A percentile compares a stretch with the other conserved stretches of the same genome.
Conservation (phyloP, 768 basidiomycete species). For the Flagelloscypha sp. region DNA sequence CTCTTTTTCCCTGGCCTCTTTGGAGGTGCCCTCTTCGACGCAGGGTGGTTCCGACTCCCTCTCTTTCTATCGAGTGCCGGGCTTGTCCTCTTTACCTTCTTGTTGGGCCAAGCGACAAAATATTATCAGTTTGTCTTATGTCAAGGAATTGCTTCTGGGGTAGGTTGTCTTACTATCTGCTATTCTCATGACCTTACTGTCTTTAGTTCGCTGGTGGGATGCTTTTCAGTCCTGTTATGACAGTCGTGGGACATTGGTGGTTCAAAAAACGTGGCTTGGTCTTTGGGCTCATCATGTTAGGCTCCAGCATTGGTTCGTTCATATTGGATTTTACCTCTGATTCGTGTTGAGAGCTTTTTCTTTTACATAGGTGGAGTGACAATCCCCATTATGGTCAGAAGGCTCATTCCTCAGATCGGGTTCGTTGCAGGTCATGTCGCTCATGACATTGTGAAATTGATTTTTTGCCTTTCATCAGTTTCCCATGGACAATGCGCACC, state of each 20-base stretch:
- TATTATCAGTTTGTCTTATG: constrained; percentile 78
- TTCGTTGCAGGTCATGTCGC: constrained; percentile 24
- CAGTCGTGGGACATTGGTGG: constrained; percentile 59
- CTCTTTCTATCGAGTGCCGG: constrained; percentile 38
- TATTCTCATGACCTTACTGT: constrained; percentile 4
- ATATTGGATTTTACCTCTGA: no score
- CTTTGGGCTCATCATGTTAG: constrained; percentile 43
- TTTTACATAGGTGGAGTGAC: constrained; percentile 59
- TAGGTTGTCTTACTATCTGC: constrained; percentile 23
- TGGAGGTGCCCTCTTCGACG: constrained; percentile 63
- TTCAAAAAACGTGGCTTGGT: constrained; percentile 44
- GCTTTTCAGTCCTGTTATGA: constrained; percentile 43
- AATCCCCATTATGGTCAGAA: constrained; percentile 50
- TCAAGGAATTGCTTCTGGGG: constrained; percentile 62
- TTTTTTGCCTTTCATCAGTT: no score
- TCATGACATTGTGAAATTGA: no score
- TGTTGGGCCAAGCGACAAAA: constrained; percentile 57
- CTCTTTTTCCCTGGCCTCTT: constrained; percentile 55
- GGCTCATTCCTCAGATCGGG: constrained; percentile 47
- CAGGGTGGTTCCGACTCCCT: constrained; percentile 54
- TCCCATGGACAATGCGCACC: constrained; percentile 63
- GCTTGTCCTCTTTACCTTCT: constrained; percentile 48
- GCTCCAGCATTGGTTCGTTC: constrained; percentile 47
- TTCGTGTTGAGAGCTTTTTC: constrained; percentile 51
- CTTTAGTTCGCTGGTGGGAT: constrained; percentile 30